phyloP scores from a whole-genome alignment of 768 basidiomycete species.

The Neoboletus brunneissimus region DNA sequence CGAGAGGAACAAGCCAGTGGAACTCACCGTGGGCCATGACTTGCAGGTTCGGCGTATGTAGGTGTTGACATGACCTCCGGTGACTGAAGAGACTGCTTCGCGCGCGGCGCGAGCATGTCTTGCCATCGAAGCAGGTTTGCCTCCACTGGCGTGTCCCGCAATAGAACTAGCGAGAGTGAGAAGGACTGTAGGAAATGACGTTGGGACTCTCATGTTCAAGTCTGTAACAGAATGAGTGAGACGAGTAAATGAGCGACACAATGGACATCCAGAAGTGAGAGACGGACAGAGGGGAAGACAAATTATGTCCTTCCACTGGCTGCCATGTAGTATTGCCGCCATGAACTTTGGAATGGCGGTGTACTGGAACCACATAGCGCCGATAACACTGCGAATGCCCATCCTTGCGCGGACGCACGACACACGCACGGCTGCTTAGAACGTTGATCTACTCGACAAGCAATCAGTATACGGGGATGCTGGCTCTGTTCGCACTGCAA shows the following conservation, averaged over 20 bases:
- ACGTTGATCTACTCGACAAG: not conserved
- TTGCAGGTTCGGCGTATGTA: not conserved
- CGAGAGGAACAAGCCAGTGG: not conserved
- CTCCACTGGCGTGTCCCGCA: not conserved
- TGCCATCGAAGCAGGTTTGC: constrained; percentile 1
- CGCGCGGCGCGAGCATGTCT: not conserved
- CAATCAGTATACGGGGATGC: not conserved
- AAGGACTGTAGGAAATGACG: not conserved
- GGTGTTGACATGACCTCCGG: not conserved
- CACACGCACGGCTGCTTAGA: not conserved
- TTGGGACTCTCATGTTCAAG: not conserved
- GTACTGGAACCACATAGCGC: not conserved
- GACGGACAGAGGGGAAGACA: too few relatives aligned
- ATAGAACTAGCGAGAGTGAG: not conserved
- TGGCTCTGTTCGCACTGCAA: not conserved
- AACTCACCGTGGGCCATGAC: not conserved
- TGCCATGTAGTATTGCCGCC: not conserved
- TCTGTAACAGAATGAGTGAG: not conserved
- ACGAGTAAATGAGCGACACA: not conserved
- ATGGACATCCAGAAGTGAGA: not conserved
- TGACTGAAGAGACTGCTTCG: not conserved
- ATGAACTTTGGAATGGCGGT: constrained; percentile 3
- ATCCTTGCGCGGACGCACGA: not conserved
- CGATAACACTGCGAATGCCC: not conserved
- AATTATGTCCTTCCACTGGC: not conserved